Conservation (phyloP, 192 early-diverging fungal genomes). For the Haplosporangium gracile region DNA sequence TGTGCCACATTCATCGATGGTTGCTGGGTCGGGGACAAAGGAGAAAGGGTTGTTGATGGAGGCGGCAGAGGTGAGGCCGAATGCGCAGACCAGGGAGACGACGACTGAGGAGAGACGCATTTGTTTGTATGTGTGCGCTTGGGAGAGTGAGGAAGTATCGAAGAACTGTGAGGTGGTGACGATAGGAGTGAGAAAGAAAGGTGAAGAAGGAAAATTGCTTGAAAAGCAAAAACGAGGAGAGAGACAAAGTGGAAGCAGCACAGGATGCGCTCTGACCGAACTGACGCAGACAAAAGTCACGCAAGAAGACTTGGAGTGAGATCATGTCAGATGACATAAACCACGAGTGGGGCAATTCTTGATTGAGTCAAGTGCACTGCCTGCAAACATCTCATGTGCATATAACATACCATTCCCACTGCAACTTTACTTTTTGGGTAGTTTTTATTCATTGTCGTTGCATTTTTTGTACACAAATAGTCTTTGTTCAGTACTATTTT, state of each 20-base stretch:
- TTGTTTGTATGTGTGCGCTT: neutral
- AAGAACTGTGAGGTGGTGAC: neutral
- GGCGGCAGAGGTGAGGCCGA: conserved; percentile 16
- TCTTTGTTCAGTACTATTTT: too few species aligned
- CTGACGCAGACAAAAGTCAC: too few species aligned
- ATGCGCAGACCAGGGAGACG: conserved; percentile 31
- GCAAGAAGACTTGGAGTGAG: too few species aligned
- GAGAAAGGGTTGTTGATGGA: conserved; percentile 3
- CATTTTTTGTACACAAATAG: too few species aligned
- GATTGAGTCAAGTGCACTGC: too few species aligned
- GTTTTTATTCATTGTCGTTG: too few species aligned
- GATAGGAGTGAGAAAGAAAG: neutral
- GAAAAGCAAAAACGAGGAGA: neutral
- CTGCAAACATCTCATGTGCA: too few species aligned
- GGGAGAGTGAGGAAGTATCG: neutral
- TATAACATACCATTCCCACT: too few species aligned
- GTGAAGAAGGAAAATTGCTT: neutral
- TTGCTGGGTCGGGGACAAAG: conserved; percentile 15
- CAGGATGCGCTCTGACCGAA: too few species aligned
- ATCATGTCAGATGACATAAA: too few species aligned
- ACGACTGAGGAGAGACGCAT: conserved; percentile 40
- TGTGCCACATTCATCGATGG: conserved; percentile 32
- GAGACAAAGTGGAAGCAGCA: neutral
- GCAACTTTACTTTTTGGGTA: too few species aligned
- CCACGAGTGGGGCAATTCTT: too few species aligned